Evolutionary conservation across 2,329 filamentous ascomycete genomes (phyloP), one percentile per base, ranked within the genome.

Genomic region (Colletotrichum sp.): DNA sequence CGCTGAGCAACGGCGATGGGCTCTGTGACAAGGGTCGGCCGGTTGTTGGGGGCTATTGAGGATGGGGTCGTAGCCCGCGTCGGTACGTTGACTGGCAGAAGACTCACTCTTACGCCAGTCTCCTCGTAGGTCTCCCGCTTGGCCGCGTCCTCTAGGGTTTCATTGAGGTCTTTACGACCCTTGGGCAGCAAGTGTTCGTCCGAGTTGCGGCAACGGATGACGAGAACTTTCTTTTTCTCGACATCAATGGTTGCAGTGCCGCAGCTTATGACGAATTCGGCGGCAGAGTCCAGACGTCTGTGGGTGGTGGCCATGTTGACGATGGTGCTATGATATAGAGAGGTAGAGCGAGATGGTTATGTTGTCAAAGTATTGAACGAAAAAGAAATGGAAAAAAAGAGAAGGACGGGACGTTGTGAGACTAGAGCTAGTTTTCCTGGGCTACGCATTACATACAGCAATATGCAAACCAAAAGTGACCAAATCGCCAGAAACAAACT

Each of bases 61-160:
- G 56, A 32, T 32, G 56, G 26, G 32, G 16, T 59, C 0, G 58
- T 61, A 1, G 58, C 58, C 2, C 12, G 28, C 18, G 58, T 24
- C 0, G 26, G 2, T 3, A 61, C 24, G 1, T 61, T 32, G 28
- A 34, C 28, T 7, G 58, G 26, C 7, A 32, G 16, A 6, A 61
- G 28, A 2, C 13, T 3, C 9, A 36, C 69, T 30, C 28, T 58
- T 10, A 75, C 32, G 13, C 77, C 76, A 1, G 75, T 69, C 75
- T 78, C 77, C 66, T 79, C 77, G 30, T 71, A 74, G 5, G 76
- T 78, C 69, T 78, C 77, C 32, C 78, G 70, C 36, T 61, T 43
- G 9, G 77, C 77, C 16, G 78, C 64, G 5, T 66, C 36, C 16
- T 68, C 61, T 14, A 77, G 69, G 5, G 66, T 24, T 62, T 79